phyloP scores from a whole-genome alignment of 345 rosid genomes.

The Xanthoceras sorbifolium region DNA sequence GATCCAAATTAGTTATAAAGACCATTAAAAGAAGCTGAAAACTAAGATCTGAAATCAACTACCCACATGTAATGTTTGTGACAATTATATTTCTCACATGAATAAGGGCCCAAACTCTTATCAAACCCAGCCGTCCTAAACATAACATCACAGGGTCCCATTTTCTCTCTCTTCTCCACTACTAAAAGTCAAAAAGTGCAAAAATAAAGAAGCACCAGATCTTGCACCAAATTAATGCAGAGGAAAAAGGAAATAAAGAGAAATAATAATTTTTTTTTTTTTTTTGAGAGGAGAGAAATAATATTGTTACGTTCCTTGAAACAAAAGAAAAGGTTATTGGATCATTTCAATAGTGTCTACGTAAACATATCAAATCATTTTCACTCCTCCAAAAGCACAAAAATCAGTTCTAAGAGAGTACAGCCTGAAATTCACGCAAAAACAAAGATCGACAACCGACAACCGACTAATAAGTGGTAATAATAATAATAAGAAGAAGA shows the following conservation, averaged over 20 bases:
- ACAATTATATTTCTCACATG: constrained; percentile 42
- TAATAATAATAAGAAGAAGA: too few relatives aligned
- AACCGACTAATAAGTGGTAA: too few relatives aligned
- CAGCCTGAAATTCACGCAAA: not conserved
- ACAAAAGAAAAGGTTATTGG: constrained; percentile 34
- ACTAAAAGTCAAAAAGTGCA: constrained; percentile 28
- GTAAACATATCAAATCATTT: not conserved
- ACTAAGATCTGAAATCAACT: constrained; percentile 33
- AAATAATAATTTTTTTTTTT: too few relatives aligned
- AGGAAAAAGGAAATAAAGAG: not conserved
- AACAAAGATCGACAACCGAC: too few relatives aligned
- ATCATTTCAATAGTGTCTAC: constrained; percentile 12
- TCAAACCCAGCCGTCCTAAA: constrained; percentile 24
- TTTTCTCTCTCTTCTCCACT: not conserved
- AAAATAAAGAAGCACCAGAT: constrained; percentile 15
- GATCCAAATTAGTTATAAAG: constrained; percentile 15
- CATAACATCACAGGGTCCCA: not conserved
- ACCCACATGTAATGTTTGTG: constrained; percentile 12
- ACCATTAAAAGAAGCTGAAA: not conserved
- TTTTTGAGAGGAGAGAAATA: too few relatives aligned
- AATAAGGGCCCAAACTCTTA: constrained; percentile 39
- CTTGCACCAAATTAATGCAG: constrained; percentile 16
- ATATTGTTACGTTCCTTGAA: constrained; percentile 15
- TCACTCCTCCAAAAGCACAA: too few relatives aligned
- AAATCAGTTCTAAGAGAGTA: too few relatives aligned